Conservation (phyloP, 257 asterid species). For the Coffea canephora region DNA sequence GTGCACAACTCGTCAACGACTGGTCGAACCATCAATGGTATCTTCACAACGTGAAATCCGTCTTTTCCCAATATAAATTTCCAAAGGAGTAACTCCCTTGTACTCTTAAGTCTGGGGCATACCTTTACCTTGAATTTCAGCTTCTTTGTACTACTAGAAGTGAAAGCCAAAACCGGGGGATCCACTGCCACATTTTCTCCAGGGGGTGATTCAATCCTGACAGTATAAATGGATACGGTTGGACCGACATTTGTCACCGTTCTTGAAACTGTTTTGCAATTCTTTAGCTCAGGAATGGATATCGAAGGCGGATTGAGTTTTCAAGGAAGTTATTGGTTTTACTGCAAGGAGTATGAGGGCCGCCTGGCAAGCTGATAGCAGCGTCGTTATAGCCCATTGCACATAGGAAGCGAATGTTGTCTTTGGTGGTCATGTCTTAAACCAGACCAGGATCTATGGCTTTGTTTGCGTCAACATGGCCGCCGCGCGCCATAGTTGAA, state of each 20-base stretch:
- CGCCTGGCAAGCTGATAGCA: constrained; percentile 23
- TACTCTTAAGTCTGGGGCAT: constrained; percentile 27
- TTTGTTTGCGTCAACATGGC: constrained; percentile 35
- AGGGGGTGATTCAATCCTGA: constrained; percentile 22
- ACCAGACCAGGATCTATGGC: constrained; percentile 41
- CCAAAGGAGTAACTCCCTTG: constrained; percentile 34
- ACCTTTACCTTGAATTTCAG: constrained; percentile 30
- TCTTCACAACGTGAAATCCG: constrained; percentile 33
- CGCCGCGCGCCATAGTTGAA: constrained; percentile 36
- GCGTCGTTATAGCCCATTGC: constrained; percentile 32
- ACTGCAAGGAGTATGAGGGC: background rate
- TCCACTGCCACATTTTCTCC: constrained; percentile 36
- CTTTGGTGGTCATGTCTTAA: constrained; percentile 19
- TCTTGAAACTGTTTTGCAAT: constrained; percentile 27
- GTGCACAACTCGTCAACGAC: constrained; percentile 3
- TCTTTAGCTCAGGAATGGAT: constrained; percentile 33
- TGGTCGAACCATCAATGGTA: constrained; percentile 32
- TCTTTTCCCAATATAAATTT: constrained; percentile 38
- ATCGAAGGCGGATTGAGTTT: constrained; percentile 38
- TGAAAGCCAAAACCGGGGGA: constrained; percentile 24
- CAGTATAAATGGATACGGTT: constrained; percentile 20
- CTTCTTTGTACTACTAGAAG: background rate
- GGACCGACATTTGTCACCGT: constrained; percentile 37
- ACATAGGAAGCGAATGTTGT: constrained; percentile 30
- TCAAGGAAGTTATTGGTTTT: constrained; percentile 15